These are phyloP conservation scores for Lycium barbarum DNA, from an alignment of 257 asterid species.

Conservation along the genomic window DNA sequence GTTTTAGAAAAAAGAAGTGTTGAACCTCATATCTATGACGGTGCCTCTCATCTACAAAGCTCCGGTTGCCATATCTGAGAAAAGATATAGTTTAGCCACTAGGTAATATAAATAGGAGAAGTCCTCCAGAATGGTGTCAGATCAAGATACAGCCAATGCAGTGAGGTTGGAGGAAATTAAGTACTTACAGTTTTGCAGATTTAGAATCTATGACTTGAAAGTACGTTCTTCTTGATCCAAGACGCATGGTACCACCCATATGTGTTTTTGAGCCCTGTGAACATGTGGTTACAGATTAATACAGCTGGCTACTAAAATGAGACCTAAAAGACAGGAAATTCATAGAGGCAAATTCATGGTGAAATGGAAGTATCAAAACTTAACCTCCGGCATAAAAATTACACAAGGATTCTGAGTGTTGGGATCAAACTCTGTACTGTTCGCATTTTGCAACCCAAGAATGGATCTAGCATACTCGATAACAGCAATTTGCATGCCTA, in stretches of 20 bases:
- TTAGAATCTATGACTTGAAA: conserved; percentile 49
- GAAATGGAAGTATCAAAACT: background rate
- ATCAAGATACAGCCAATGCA: background rate
- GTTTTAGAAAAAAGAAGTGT: background rate
- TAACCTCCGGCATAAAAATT: conserved; percentile 82
- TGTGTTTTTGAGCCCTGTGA: conserved; percentile 57
- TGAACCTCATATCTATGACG: conserved; percentile 48
- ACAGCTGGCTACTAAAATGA: background rate
- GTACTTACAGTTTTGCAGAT: conserved; percentile 50
- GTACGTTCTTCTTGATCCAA: conserved; percentile 55
- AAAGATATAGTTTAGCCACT: conserved; percentile 12
- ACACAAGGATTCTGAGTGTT: conserved; percentile 66
- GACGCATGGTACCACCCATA: conserved; percentile 64
- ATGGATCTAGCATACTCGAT: conserved; percentile 72
- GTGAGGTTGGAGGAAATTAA: background rate
- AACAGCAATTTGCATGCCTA: conserved; percentile 82
- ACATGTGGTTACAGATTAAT: background rate
- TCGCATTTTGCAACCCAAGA: conserved; percentile 68
- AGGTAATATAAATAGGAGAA: conserved; percentile 2
- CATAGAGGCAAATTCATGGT: background rate
- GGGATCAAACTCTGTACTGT: conserved; percentile 75
- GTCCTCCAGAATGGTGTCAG: conserved; percentile 4
- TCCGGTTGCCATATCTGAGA: conserved; percentile 38
- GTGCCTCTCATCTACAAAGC: conserved; percentile 43
- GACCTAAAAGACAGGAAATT: background rate